Evolutionary conservation across 2,329 filamentous ascomycete genomes (phyloP).

Genomic region (Epichloe elymi): DNA sequence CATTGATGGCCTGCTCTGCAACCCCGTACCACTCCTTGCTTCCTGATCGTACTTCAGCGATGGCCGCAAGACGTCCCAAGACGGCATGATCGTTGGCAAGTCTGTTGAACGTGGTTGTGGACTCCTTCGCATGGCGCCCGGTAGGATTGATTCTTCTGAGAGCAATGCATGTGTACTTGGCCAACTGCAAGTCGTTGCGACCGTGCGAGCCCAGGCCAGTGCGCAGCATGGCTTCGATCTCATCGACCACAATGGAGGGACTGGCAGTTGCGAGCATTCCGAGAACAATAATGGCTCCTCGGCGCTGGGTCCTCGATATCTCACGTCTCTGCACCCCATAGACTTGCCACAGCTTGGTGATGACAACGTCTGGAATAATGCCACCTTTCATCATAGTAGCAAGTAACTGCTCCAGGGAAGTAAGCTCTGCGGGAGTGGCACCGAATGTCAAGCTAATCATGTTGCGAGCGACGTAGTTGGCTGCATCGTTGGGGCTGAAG

Average conservation of each 20-base stretch:
- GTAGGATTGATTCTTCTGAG: conserved; percentile 79
- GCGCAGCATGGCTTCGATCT: conserved; percentile 87
- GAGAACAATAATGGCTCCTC: conserved; percentile 88
- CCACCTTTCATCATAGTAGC: conserved; percentile 96
- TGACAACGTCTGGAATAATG: conserved; percentile 70
- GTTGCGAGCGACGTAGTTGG: conserved; percentile 91
- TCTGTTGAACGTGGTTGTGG: conserved; percentile 55
- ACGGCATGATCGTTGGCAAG: conserved; percentile 89
- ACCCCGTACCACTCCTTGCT: conserved; percentile 95
- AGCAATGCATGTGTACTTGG: conserved; percentile 92
- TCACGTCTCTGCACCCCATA: conserved; percentile 90
- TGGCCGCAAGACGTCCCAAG: conserved; percentile 63
- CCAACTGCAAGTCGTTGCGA: conserved; percentile 69
- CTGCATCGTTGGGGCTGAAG: conserved; percentile 78
- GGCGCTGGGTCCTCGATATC: conserved; percentile 79
- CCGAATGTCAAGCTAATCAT: conserved; percentile 99
- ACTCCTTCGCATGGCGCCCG: conserved; percentile 66
- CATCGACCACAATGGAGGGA: conserved; percentile 82
- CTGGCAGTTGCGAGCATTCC: conserved; percentile 93
- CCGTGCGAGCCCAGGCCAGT: conserved; percentile 78
- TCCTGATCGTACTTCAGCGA: conserved; percentile 73
- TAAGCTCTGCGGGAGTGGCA: conserved; percentile 86
- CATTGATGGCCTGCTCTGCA: conserved; percentile 89
- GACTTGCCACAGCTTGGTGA: conserved; percentile 92
- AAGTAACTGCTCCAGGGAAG: conserved; percentile 85